Evolutionary conservation across 2,329 filamentous ascomycete genomes (phyloP).

Genomic region (Orbilia ellipsospora): DNA sequence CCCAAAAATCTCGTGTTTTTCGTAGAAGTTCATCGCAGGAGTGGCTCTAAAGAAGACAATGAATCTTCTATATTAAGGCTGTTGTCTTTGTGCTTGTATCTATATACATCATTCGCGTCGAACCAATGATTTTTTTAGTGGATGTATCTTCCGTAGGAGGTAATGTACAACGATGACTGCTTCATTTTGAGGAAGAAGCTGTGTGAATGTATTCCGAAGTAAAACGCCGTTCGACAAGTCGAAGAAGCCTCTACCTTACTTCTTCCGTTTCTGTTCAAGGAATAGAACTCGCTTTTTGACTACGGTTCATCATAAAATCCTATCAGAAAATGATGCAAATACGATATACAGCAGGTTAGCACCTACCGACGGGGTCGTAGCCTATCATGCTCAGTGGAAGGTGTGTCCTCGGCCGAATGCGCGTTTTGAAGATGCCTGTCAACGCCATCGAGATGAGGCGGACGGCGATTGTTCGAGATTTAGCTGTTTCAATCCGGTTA

Average conservation of each 20-base stretch:
- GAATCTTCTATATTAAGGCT: too few species aligned
- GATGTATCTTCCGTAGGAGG: not conserved
- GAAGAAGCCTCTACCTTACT: constrained; percentile 4
- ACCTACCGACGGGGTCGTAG: constrained; percentile 93
- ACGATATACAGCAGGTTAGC: not conserved
- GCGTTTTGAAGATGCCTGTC: constrained; percentile 96
- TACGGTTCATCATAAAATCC: constrained; percentile 61
- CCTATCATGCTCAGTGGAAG: constrained; percentile 96
- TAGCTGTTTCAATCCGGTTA: constrained; percentile 68
- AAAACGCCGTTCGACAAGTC: too few species aligned
- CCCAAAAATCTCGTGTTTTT: too few species aligned
- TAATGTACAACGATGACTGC: not conserved
- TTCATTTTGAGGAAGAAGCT: too few species aligned
- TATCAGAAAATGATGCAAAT: constrained; percentile 8
- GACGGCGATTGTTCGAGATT: constrained; percentile 91
- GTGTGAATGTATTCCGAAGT: too few species aligned
- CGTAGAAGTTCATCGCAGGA: too few species aligned
- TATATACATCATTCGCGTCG: not conserved
- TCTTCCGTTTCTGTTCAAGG: constrained; percentile 84
- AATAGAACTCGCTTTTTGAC: constrained; percentile 97
- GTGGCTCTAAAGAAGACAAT: too few species aligned
- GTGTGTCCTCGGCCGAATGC: constrained; percentile 81
- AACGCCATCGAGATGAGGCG: constrained; percentile 98
- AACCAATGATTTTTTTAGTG: not conserved
- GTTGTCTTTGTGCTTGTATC: not conserved